Percentiles rank a stretch among this genome's conserved stretches.
Evolutionary conservation across 2,329 filamentous ascomycete species (phyloP).

Genomic region (Scedosporium boydii): DNA sequence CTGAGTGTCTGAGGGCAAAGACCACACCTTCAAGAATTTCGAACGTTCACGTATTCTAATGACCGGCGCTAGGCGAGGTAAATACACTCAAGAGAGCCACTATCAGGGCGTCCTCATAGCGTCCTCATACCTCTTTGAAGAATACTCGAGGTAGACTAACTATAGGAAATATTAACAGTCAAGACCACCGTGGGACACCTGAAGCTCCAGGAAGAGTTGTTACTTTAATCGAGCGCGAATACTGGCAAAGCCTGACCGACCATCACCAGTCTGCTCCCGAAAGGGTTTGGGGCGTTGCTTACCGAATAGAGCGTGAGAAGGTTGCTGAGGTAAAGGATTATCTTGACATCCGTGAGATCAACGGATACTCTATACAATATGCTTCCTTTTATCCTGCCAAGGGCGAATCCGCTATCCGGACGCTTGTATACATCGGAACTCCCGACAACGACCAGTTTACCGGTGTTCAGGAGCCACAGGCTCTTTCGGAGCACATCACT

Average conservation of each 20-base stretch:
- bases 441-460: conserved; percentile 90
- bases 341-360: conserved; percentile 93
- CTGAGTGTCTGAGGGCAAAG: not conserved
- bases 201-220: conserved; percentile 82
- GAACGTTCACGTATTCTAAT: not conserved
- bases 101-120: too few relatives aligned
- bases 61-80: not conserved
- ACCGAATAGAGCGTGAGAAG: conserved; percentile 64
- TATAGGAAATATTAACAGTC: conserved; percentile 37
- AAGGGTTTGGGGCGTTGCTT: conserved; percentile 84
- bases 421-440: conserved; percentile 87
- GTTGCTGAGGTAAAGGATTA: conserved; percentile 79
- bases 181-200: conserved; percentile 91
- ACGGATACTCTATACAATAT: conserved; percentile 91
- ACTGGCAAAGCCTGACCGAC: conserved; percentile 73
- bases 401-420: conserved; percentile 30
- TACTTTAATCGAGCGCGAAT: conserved; percentile 75
- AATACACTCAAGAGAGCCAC: not conserved
- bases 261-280: conserved; percentile 51
- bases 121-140: not conserved
- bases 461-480: conserved; percentile 69
- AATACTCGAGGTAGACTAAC: not conserved
- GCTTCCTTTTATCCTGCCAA: conserved; percentile 64
- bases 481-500: conserved; percentile 72
- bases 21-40: not conserved